Percentiles rank a stretch among this genome's conserved stretches.
phyloP scores from a whole-genome alignment of 352 stramenopile species.

The Globisporangium splendens region DNA sequence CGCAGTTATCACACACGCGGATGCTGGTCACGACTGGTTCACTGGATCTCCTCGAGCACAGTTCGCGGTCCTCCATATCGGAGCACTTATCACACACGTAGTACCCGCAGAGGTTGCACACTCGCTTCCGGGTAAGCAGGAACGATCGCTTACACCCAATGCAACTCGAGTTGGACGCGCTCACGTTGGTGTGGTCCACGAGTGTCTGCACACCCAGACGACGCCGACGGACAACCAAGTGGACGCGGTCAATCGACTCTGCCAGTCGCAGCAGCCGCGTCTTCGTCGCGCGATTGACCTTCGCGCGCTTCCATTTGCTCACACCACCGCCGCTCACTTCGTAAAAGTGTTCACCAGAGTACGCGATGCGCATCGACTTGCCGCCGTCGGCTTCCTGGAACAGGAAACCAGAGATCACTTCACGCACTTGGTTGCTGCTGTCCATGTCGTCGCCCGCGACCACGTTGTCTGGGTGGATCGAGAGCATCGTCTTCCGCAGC shows the following conservation, averaged over 20 bases:
- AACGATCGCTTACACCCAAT: slow-evolving; percentile 10
- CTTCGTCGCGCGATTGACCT: not conserved
- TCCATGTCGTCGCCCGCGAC: not conserved
- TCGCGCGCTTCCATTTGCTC: not conserved
- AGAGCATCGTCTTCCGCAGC: slow-evolving; percentile 12
- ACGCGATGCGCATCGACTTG: slow-evolving; percentile 31
- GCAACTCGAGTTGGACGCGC: slow-evolving; percentile 11
- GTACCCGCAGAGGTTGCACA: slow-evolving; percentile 15
- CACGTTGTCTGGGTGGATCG: slow-evolving; percentile 1
- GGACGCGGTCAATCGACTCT: slow-evolving; percentile 2
- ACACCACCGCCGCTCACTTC: not conserved
- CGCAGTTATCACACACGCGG: not conserved
- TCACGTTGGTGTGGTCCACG: slow-evolving; percentile 9
- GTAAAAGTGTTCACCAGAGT: slow-evolving; percentile 30
- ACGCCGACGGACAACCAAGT: slow-evolving; percentile 5
- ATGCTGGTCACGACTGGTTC: not conserved
- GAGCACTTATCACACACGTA: slow-evolving; percentile 15
- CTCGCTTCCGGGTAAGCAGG: slow-evolving; percentile 4
- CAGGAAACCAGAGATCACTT: slow-evolving; percentile 39
- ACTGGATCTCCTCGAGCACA: not conserved
- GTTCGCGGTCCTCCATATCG: slow-evolving; percentile 11
- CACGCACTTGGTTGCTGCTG: slow-evolving; percentile 20
- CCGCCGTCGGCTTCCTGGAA: slow-evolving; percentile 37
- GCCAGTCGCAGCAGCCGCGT: slow-evolving; percentile 6
- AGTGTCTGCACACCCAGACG: slow-evolving; percentile 13